Conservation (phyloP, 2,329 filamentous ascomycete genomes). For the Penicillium sp. region DNA sequence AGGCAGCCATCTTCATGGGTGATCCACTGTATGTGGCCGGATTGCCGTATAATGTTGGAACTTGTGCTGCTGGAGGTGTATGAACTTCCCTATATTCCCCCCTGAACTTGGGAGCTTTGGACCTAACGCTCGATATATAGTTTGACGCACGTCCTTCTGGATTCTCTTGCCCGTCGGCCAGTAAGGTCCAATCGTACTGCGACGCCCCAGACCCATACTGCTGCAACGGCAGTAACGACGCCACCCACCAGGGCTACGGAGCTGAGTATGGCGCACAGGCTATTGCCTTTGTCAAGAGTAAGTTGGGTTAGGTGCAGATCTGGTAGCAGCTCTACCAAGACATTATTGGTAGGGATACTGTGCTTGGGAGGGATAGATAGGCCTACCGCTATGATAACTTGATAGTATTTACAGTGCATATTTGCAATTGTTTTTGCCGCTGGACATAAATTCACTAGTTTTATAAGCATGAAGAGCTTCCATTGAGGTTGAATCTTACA, state of each 20-base stretch:
- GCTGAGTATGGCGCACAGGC: slow-evolving; percentile 59
- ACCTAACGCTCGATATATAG: slow-evolving; percentile 34
- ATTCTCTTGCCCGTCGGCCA: slow-evolving; percentile 56
- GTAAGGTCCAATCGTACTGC: slow-evolving; percentile 64
- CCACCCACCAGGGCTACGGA: slow-evolving; percentile 62
- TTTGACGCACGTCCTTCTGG: slow-evolving; percentile 59
- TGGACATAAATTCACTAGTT: not conserved
- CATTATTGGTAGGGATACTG: not conserved
- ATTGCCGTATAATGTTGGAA: slow-evolving; percentile 60
- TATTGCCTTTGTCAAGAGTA: slow-evolving; percentile 56
- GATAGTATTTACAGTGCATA: not conserved
- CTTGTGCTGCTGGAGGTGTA: slow-evolving; percentile 58
- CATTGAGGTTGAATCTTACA: not conserved
- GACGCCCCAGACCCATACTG: slow-evolving; percentile 64
- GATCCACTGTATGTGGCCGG: slow-evolving; percentile 58
- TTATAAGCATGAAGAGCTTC: not conserved
- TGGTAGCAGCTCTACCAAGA: no score
- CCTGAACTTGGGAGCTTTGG: not conserved
- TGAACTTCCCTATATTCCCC: slow-evolving; percentile 28
- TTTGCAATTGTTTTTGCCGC: not conserved
- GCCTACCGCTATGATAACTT: not conserved
- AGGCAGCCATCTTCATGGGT: slow-evolving; percentile 64
- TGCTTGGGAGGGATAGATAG: not conserved
- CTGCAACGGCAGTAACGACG: slow-evolving; percentile 61
- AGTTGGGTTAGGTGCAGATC: slow-evolving; percentile 7